Evolutionary conservation across 495 filamentous ascomycete species (phyloP).

Genomic region (Hypoxylon fuscum): DNA sequence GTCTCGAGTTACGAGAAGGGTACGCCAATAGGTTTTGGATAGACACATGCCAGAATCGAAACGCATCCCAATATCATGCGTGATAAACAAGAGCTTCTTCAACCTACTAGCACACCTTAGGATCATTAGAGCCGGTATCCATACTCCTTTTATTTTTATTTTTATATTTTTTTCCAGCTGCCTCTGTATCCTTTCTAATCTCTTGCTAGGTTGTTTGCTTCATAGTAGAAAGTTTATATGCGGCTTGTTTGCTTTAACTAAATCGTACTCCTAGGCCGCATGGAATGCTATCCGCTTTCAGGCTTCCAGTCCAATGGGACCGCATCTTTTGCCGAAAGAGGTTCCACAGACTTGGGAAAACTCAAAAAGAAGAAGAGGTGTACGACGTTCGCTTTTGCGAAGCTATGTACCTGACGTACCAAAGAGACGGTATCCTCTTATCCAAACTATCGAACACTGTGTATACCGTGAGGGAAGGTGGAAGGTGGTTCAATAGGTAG

Average conservation of each 20-base stretch:
- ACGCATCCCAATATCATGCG: too few relatives aligned
- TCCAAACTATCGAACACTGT: conserved; percentile 24
- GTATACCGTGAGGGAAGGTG: conserved; percentile 8
- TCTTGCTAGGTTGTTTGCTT: not conserved
- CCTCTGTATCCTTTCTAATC: too few relatives aligned
- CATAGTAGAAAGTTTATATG: not conserved
- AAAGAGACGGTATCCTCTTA: conserved; percentile 13
- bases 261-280: not conserved
- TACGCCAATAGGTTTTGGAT: too few relatives aligned
- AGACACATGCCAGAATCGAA: too few relatives aligned
- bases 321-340: conserved; percentile 33
- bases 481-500: not conserved
- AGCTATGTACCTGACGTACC: conserved; percentile 29
- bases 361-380: conserved; percentile 1
- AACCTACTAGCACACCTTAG: too few relatives aligned
- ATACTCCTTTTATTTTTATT: too few relatives aligned
- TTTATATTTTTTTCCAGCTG: too few relatives aligned
- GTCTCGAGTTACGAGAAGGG: too few relatives aligned
- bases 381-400: conserved; percentile 13
- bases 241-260: not conserved
- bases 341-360: conserved; percentile 36
- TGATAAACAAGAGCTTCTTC: too few relatives aligned
- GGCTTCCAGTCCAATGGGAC: conserved; percentile 34
- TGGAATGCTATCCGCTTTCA: not conserved
- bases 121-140: too few relatives aligned